Conservation (phyloP, 2,329 filamentous ascomycete genomes). For the Parascedosporium putredinis region DNA sequence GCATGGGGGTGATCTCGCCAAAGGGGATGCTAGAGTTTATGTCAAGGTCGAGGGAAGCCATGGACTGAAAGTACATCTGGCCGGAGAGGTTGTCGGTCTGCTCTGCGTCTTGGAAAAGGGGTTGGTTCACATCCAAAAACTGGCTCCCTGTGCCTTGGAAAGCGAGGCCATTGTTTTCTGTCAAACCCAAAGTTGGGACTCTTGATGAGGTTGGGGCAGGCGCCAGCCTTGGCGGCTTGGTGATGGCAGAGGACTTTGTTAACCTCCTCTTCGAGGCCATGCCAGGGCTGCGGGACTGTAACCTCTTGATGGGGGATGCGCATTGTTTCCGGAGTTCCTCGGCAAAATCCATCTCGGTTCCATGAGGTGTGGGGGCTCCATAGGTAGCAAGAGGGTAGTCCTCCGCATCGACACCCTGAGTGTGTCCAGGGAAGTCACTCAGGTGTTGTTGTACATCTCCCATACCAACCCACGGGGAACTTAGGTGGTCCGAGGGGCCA, state of each 20-base stretch:
- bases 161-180: constrained; percentile 37
- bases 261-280: constrained; percentile 6
- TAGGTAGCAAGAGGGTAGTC: constrained; percentile 7
- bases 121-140: constrained; percentile 39
- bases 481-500: constrained; percentile 48
- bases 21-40: constrained; percentile 30
- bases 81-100: constrained; percentile 31
- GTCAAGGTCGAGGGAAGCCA: constrained; percentile 30
- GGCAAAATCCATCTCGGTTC: constrained; percentile 31
- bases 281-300: constrained; percentile 4
- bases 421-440: constrained; percentile 39
- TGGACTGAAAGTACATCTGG: constrained; percentile 43
- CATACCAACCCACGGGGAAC: constrained; percentile 45
- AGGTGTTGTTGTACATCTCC: constrained; percentile 52
- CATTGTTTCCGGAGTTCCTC: constrained; percentile 40
- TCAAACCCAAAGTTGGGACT: constrained; percentile 40
- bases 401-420: constrained; percentile 20
- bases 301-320: constrained; percentile 18
- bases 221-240: constrained; percentile 19
- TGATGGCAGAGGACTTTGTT: neutral
- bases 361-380: constrained; percentile 8
- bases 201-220: constrained; percentile 25
- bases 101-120: constrained; percentile 39
- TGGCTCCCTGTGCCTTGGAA: constrained; percentile 28
- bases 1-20: constrained; percentile 33